Percentiles rank a stretch among this genome's conserved stretches.
These are phyloP conservation scores for Bolboschoenus planiculmis DNA, from an alignment of 176 grass and related monocot species.

Conservation along the genomic window DNA sequence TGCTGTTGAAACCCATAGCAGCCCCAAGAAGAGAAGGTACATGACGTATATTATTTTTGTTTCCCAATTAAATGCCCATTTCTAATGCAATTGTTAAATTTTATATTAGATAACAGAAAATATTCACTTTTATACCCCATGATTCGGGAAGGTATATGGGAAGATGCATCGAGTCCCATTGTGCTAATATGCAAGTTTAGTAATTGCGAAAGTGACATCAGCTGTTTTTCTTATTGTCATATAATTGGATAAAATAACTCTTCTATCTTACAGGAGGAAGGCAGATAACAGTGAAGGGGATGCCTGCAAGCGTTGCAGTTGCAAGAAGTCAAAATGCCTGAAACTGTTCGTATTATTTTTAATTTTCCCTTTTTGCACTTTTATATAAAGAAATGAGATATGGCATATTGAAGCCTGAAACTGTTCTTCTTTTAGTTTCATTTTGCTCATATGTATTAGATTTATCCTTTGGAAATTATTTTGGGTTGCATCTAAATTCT, in stretches of 20 bases:
- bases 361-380: neutral
- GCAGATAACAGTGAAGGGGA: conserved; percentile 66
- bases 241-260: neutral
- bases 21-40: conserved; percentile 91
- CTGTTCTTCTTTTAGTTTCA: neutral
- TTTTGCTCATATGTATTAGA: neutral
- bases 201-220: neutral
- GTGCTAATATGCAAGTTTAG: neutral
- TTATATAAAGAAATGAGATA: neutral
- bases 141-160: neutral
- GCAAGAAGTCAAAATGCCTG: conserved; percentile 99
- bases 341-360: conserved; percentile 63
- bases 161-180: neutral
- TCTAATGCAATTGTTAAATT: neutral
- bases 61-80: neutral
- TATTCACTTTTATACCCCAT: neutral
- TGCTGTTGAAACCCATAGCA: conserved; percentile 51
- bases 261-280: conserved; percentile 52
- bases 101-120: conserved; percentile 2
- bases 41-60: neutral
- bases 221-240: neutral
- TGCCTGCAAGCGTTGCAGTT: conserved; percentile 93
- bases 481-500: neutral
- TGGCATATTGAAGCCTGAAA: neutral
- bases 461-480: neutral